phyloP scores from a whole-genome alignment of 805 yeast genomes.

The Yarrowia deformans region DNA sequence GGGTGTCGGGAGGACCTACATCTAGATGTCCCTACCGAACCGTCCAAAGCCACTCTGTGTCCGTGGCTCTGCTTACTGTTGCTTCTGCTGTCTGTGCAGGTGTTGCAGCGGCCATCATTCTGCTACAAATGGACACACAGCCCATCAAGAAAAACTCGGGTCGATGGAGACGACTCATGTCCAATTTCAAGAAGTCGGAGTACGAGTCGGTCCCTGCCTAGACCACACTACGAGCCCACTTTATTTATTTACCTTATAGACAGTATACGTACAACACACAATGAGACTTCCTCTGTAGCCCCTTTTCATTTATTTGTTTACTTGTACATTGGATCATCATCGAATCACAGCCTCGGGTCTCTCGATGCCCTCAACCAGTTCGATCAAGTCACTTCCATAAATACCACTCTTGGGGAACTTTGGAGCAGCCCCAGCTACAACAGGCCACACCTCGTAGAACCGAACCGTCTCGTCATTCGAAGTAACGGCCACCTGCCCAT shows the following conservation, averaged over 20 bases:
- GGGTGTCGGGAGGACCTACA: slow-evolving; percentile 83
- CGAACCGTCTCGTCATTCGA: slow-evolving; percentile 80
- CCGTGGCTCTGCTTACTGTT: slow-evolving; percentile 70
- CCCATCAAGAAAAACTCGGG: slow-evolving; percentile 77
- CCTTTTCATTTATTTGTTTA: not conserved
- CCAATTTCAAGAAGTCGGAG: slow-evolving; percentile 65
- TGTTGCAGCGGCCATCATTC: slow-evolving; percentile 59
- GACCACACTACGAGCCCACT: slow-evolving; percentile 36
- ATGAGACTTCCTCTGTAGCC: not conserved
- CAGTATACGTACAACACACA: slow-evolving; percentile 7
- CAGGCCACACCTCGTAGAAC: slow-evolving; percentile 75
- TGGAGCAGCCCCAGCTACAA: slow-evolving; percentile 7
- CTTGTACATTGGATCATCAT: not conserved
- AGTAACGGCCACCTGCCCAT: slow-evolving; percentile 69
- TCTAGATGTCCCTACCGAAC: slow-evolving; percentile 80
- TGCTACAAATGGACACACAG: slow-evolving; percentile 63
- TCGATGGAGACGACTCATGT: slow-evolving; percentile 65
- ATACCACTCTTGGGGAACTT: slow-evolving; percentile 35
- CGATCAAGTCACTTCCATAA: slow-evolving; percentile 40
- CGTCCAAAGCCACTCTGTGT: slow-evolving; percentile 61
- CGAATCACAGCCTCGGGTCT: slow-evolving; percentile 48
- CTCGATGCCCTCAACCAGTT: slow-evolving; percentile 39
- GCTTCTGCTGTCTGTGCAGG: slow-evolving; percentile 65
- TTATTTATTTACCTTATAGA: slow-evolving; percentile 46
- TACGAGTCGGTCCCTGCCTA: slow-evolving; percentile 89